phyloP scores from a whole-genome alignment of 768 basidiomycete genomes.

The Trichaptum fuscoviolaceum region DNA sequence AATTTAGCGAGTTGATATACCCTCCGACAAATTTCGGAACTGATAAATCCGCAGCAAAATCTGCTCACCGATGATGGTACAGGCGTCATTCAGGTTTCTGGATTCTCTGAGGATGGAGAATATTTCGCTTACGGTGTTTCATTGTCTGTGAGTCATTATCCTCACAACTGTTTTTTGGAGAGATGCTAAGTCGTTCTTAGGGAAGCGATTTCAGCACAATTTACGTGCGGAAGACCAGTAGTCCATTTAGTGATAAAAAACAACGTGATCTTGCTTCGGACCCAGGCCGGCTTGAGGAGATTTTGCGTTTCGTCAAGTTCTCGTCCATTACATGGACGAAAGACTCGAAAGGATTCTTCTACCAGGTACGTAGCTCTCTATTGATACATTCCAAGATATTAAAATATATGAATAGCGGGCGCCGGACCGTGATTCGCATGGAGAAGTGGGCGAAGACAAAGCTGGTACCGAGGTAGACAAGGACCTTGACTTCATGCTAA shows the following conservation, averaged over 20 bases:
- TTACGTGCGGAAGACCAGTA: slow-evolving; percentile 58
- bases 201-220: slow-evolving; percentile 71
- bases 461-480: slow-evolving; percentile 54
- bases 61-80: slow-evolving; percentile 69
- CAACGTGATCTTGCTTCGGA: slow-evolving; percentile 25
- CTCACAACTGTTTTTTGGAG: slow-evolving; percentile 9
- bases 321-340: slow-evolving; percentile 67
- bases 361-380: slow-evolving; percentile 43
- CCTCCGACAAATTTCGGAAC: background rate
- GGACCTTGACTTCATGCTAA: slow-evolving; percentile 68
- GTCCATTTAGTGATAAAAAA: slow-evolving; percentile 45
- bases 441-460: slow-evolving; percentile 40
- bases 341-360: slow-evolving; percentile 81
- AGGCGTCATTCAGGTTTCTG: slow-evolving; percentile 49
- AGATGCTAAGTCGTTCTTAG: slow-evolving; percentile 27
- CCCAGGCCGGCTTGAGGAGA: slow-evolving; percentile 55
- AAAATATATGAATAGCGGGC: slow-evolving; percentile 38
- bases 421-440: slow-evolving; percentile 45
- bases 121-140: slow-evolving; percentile 77
- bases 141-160: slow-evolving; percentile 45
- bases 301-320: slow-evolving; percentile 74
- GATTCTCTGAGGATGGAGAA: slow-evolving; percentile 62
- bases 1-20: background rate
- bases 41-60: slow-evolving; percentile 37
- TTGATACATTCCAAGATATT: background rate